A percentile compares a stretch with the other conserved stretches of the same genome.
Conservation (phyloP, 441 rosid genomes). For the Melastoma candidum region DNA sequence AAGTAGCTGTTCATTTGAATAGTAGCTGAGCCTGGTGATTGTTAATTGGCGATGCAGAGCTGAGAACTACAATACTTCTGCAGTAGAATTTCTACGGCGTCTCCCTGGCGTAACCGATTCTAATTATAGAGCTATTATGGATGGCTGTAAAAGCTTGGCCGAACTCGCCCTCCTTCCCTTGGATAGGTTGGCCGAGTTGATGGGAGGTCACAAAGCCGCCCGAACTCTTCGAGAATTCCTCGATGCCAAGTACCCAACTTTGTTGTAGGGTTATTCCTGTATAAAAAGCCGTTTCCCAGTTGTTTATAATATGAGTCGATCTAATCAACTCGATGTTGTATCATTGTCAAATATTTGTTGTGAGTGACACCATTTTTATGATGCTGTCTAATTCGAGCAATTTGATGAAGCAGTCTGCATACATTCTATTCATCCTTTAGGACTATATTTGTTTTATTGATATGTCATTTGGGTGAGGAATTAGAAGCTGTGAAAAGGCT, state of each 20-base stretch:
- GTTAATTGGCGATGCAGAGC: slow-evolving; percentile 38
- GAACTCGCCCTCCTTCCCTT: slow-evolving; percentile 66
- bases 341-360: background rate
- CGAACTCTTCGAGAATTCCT: slow-evolving; percentile 76
- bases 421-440: no score
- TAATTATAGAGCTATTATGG: slow-evolving; percentile 80
- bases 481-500: slow-evolving; percentile 1
- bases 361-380: no score
- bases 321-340: background rate
- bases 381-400: no score
- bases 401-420: no score
- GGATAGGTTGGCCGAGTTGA: slow-evolving; percentile 56
- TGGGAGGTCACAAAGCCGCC: slow-evolving; percentile 92
- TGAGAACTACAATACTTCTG: slow-evolving; percentile 88
- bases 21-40: slow-evolving; percentile 4
- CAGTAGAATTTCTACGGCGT: slow-evolving; percentile 87
- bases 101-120: slow-evolving; percentile 91
- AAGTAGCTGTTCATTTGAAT: background rate
- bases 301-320: background rate
- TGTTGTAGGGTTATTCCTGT: slow-evolving; percentile 24
- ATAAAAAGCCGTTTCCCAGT: background rate
- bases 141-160: slow-evolving; percentile 77
- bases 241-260: slow-evolving; percentile 88
- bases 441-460: no score
- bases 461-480: no score